A percentile compares a stretch with the other conserved stretches of the same genome.
Conservation (phyloP, 2,329 filamentous ascomycete genomes). For the Echinosphaeria canescens region DNA sequence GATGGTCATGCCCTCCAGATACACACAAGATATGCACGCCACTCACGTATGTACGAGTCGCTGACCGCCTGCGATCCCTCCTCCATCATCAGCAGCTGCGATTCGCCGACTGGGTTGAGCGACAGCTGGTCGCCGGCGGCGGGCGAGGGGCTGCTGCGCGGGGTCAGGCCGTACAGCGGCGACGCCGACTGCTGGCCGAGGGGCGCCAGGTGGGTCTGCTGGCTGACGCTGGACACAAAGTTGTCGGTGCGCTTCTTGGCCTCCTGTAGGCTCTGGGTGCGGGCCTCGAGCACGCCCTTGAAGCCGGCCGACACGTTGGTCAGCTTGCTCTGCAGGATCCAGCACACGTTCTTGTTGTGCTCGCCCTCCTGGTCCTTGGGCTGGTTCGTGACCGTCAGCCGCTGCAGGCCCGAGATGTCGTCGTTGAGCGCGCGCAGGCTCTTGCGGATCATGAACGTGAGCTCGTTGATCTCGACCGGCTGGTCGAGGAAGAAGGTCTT, state of each 20-base stretch:
- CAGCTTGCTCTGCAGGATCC: constrained; percentile 75
- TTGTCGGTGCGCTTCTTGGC: constrained; percentile 85
- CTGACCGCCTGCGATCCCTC: too few relatives aligned
- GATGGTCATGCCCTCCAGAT: too few relatives aligned
- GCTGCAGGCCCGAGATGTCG: constrained; percentile 68
- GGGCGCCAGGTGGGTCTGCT: constrained; percentile 41
- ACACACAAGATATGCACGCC: too few relatives aligned
- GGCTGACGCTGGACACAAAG: constrained; percentile 78
- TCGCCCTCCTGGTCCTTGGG: constrained; percentile 61
- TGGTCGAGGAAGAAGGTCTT: constrained; percentile 96
- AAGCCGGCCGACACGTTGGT: constrained; percentile 89
- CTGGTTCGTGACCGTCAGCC: constrained; percentile 56
- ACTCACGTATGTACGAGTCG: too few relatives aligned
- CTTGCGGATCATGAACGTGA: constrained; percentile 96
- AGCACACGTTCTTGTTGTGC: constrained; percentile 94
- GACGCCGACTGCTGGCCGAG: constrained; percentile 51
- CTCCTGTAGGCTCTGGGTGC: constrained; percentile 95
- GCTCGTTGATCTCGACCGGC: constrained; percentile 89
- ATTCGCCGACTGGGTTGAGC: constrained; percentile 62
- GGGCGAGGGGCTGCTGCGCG: constrained; percentile 41
- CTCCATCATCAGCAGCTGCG: constrained; percentile 64
- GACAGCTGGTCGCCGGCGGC: constrained; percentile 60
- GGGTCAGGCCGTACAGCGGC: constrained; percentile 67
- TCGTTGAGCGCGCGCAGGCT: constrained; percentile 69
- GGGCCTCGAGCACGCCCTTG: constrained; percentile 89